These are phyloP conservation scores for Bacidia rubella DNA, from an alignment of 495 filamentous ascomycete genomes.

Conservation along the genomic window DNA sequence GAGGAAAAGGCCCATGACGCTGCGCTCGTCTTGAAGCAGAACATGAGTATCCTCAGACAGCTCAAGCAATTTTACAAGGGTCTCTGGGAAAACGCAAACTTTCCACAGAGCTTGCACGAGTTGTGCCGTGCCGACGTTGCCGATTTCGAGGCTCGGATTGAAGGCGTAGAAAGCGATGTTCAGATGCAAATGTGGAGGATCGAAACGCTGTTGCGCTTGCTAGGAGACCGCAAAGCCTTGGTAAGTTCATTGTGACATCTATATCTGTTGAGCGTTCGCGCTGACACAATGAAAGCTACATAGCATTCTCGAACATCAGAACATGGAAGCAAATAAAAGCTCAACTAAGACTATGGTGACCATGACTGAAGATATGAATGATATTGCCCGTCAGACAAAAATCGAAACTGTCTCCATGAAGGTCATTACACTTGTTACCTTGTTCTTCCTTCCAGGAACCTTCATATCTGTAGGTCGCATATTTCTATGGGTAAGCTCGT, in stretches of 20 bases:
- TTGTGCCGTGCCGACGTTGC: background rate
- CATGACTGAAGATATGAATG: conserved; percentile 25
- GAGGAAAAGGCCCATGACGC: conserved; percentile 28
- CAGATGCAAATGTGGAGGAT: conserved; percentile 5
- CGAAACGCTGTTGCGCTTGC: conserved; percentile 6
- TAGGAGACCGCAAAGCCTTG: conserved; percentile 14
- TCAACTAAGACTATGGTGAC: conserved; percentile 19
- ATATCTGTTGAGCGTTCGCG: conserved; percentile 9
- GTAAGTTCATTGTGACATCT: background rate
- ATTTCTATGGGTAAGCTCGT: background rate
- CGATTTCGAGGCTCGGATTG: conserved; percentile 1
- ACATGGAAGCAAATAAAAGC: conserved; percentile 7
- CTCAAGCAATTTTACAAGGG: conserved; percentile 1
- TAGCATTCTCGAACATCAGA: conserved; percentile 12
- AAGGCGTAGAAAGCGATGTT: conserved; percentile 9
- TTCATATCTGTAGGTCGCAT: conserved; percentile 25
- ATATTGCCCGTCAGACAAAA: conserved; percentile 26
- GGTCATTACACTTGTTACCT: conserved; percentile 28
- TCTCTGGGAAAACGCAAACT: background rate
- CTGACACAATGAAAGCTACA: conserved; percentile 5
- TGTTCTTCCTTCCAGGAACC: conserved; percentile 30
- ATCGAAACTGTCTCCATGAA: conserved; percentile 30
- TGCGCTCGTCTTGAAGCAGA: conserved; percentile 24
- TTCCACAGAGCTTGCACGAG: background rate
- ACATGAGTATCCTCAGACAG: conserved; percentile 20